Evolutionary conservation across 306 rosid genomes (phyloP), one percentile per base, ranked within the genome.

Genomic region (Biancaea sappan): DNA sequence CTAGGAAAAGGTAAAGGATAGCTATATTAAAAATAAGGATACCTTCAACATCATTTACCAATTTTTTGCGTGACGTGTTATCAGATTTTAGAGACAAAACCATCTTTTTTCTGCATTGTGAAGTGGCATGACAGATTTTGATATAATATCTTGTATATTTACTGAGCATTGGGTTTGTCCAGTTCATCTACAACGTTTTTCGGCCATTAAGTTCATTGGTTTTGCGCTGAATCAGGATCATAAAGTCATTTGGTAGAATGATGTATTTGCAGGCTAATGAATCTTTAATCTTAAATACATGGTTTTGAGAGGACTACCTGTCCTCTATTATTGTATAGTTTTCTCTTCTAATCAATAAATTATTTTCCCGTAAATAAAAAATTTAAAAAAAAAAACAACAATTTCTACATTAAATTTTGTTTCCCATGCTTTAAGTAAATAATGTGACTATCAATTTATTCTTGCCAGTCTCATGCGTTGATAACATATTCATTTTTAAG

Each of bases 361-460:
- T 40, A 40, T 8, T 40, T 40, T 40, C 46, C 46, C 11, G 11
- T 11, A n/a, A n/a, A n/a, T n/a, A n/a, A n/a, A n/a, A n/a, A n/a
- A n/a, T n/a, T n/a, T n/a, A n/a, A 3, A 40, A 40, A 14, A 40
- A 11, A 40, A 1, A 4, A 81, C 14, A 53, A 71, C 26, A 35
- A 47, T 63, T 53, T 40, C 22, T 35, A 54, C 57, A 26, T 56
- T 35, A 47, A 44, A 43, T 12, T 69, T 53, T 52, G 74, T 43
- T 52, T 70, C 37, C 24, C 70, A 21, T 4, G 47, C 31, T 63
- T 77, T 52, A n/a, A 21, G 56, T 32, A 19, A 18, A 50, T 48
- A 63, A 25, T 32, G 44, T 63, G 26, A 46, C 53, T 10, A 46
- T 41, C 46, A 71, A 69, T 52, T 11, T 65, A 9, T 60, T 38